These are phyloP conservation scores for Cyclotella sp. DNA, from an alignment of 108 stramenopile genomes.

Conservation along the genomic window DNA sequence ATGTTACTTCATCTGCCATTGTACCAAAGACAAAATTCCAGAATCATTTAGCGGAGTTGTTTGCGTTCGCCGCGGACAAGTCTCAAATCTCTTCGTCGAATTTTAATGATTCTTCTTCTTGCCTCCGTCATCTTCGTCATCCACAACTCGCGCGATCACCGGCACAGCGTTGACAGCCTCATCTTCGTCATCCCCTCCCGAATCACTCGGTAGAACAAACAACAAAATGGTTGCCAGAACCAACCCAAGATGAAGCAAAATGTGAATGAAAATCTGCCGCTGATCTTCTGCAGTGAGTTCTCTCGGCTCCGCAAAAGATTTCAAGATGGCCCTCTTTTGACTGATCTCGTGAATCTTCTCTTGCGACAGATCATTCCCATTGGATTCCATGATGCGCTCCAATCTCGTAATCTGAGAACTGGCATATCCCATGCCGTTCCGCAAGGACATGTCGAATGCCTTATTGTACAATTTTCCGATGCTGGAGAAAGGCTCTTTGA, in stretches of 20 bases:
- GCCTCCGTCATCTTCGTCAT: conserved; percentile 24
- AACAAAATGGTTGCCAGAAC: conserved; percentile 40
- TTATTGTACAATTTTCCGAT: conserved; percentile 52
- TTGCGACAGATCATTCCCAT: conserved; percentile 15
- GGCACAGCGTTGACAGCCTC: conserved; percentile 26
- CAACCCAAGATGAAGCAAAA: conserved; percentile 45
- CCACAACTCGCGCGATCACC: conserved; percentile 39
- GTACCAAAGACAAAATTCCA: no score
- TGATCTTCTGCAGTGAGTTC: conserved; percentile 34
- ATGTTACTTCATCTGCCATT: no score
- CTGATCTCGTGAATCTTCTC: conserved; percentile 39
- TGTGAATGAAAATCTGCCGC: conserved; percentile 37
- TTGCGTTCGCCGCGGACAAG: no score
- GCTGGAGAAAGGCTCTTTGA: conserved; percentile 38
- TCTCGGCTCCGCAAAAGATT: conserved; percentile 44
- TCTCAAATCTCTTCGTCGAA: no score
- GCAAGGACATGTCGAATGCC: conserved; percentile 49
- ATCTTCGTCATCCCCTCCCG: conserved; percentile 8
- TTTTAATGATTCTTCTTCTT: conserved; percentile 18
- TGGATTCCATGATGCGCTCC: conserved; percentile 31
- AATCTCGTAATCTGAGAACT: conserved; percentile 23
- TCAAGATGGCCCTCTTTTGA: conserved; percentile 48
- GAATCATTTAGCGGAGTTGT: no score
- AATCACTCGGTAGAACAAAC: conserved; percentile 35
- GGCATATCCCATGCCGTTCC: conserved; percentile 37